phyloP scores from a whole-genome alignment of 2,329 filamentous ascomycete genomes.

The Cyphellophora attinorum region DNA sequence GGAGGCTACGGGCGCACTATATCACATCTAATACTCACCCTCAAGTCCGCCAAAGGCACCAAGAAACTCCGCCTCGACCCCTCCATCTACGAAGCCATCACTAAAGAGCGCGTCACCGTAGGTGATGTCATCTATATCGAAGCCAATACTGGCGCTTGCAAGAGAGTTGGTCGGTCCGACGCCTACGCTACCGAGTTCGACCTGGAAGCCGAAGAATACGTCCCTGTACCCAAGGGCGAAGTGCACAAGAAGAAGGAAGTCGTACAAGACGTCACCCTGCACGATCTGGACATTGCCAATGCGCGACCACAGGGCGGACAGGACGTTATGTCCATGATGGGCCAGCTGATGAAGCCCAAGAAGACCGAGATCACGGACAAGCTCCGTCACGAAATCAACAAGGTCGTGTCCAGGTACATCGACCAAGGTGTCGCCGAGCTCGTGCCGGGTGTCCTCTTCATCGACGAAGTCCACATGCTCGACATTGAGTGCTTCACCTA shows the following conservation, averaged over 20 bases:
- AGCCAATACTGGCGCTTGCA: slow-evolving; percentile 96
- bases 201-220: slow-evolving; percentile 96
- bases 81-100: slow-evolving; percentile 97
- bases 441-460: slow-evolving; percentile 96
- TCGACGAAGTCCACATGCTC: slow-evolving; percentile 99
- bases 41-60: slow-evolving; percentile 92
- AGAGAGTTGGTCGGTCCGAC: slow-evolving; percentile 89
- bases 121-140: slow-evolving; percentile 99
- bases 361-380: slow-evolving; percentile 99
- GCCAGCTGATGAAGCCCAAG: slow-evolving; percentile 97
- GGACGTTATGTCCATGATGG: slow-evolving; percentile 99
- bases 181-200: slow-evolving; percentile 98
- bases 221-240: slow-evolving; percentile 95
- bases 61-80: slow-evolving; percentile 96
- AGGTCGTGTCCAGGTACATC: slow-evolving; percentile 98
- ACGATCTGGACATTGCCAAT: slow-evolving; percentile 94
- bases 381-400: slow-evolving; percentile 91
- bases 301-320: slow-evolving; percentile 91
- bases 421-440: slow-evolving; percentile 96
- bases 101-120: slow-evolving; percentile 92
- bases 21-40: slow-evolving; percentile 82
- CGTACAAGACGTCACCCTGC: slow-evolving; percentile 93
- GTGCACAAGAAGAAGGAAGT: slow-evolving; percentile 99
- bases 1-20: slow-evolving; percentile 97
- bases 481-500: slow-evolving; percentile 99